Evolutionary conservation across 2,329 filamentous ascomycete genomes (phyloP).

Genomic region (Ophiocordyceps camponoti-saundersi): DNA sequence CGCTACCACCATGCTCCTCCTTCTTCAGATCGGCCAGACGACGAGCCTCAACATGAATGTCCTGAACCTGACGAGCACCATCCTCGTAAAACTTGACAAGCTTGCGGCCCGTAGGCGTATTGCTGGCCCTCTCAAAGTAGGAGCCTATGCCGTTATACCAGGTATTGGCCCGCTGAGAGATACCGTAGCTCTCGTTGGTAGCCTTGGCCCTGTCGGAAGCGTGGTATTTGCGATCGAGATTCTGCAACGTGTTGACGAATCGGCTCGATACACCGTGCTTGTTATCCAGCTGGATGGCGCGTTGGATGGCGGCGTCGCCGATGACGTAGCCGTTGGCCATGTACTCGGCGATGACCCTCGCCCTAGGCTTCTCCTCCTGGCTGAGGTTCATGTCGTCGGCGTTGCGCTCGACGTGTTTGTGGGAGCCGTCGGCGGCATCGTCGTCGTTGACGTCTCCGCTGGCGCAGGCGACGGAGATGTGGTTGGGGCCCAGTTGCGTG

Average conservation of each 20-base stretch:
- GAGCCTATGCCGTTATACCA: slow-evolving; percentile 51
- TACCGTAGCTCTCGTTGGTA: slow-evolving; percentile 70
- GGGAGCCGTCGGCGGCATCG: slow-evolving; percentile 33
- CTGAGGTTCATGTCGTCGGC: slow-evolving; percentile 46
- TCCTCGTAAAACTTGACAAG: slow-evolving; percentile 77
- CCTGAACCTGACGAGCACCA: slow-evolving; percentile 74
- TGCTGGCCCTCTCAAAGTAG: slow-evolving; percentile 89
- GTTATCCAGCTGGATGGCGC: slow-evolving; percentile 73
- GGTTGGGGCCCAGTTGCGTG: slow-evolving; percentile 77
- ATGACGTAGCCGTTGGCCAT: slow-evolving; percentile 87
- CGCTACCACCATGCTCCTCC: slow-evolving; percentile 38
- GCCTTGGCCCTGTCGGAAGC: slow-evolving; percentile 74
- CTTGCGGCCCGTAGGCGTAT: slow-evolving; percentile 76
- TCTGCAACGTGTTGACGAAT: slow-evolving; percentile 61
- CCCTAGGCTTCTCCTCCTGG: slow-evolving; percentile 93
- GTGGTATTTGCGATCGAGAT: slow-evolving; percentile 73
- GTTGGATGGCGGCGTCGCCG: slow-evolving; percentile 57
- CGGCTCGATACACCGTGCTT: slow-evolving; percentile 71
- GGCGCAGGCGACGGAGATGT: slow-evolving; percentile 58
- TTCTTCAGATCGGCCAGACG: slow-evolving; percentile 81
- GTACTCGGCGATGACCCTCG: slow-evolving; percentile 89
- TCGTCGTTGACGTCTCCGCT: slow-evolving; percentile 51
- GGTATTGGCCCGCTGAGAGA: slow-evolving; percentile 54
- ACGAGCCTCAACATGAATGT: slow-evolving; percentile 83
- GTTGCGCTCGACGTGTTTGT: slow-evolving; percentile 37